phyloP scores from a whole-genome alignment of 345 rosid genomes.

The Gossypium rotundifolium region DNA sequence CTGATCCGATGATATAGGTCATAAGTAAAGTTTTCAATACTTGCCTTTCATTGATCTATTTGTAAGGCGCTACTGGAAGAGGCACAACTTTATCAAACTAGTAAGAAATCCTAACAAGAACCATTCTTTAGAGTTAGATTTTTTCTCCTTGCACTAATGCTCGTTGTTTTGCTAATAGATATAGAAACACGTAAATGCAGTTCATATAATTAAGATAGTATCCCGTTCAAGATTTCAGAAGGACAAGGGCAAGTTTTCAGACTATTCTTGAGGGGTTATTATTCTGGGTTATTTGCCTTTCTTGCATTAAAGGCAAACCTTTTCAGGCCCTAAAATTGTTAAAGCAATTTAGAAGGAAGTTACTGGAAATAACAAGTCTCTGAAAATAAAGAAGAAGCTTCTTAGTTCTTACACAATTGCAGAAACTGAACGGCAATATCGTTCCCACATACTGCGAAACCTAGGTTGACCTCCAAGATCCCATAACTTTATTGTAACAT shows the following conservation, averaged over 20 bases:
- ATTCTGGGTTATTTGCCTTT: no score
- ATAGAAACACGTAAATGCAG: neutral
- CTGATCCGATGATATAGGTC: neutral
- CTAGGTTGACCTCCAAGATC: constrained; percentile 97
- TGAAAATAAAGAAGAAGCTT: constrained; percentile 6
- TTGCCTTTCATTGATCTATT: neutral
- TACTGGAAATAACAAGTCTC: neutral
- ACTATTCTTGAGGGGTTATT: no score
- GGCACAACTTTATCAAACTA: neutral
- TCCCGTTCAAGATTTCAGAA: neutral
- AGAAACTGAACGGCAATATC: constrained; percentile 85
- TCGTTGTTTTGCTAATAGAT: neutral
- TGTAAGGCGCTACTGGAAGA: neutral
- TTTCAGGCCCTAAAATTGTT: neutral
- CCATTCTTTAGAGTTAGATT: neutral
- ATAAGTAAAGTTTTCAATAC: neutral
- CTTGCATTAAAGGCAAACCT: neutral
- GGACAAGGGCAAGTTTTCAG: neutral
- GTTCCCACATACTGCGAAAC: constrained; percentile 97
- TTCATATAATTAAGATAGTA: neutral
- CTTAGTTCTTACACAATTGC: constrained; percentile 79
- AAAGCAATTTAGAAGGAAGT: neutral
- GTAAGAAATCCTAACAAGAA: neutral
- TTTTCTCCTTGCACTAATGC: neutral
- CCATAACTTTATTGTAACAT: constrained; percentile 90